phyloP scores from a whole-genome alignment of 306 rosid genomes.

The Glycine soja region DNA sequence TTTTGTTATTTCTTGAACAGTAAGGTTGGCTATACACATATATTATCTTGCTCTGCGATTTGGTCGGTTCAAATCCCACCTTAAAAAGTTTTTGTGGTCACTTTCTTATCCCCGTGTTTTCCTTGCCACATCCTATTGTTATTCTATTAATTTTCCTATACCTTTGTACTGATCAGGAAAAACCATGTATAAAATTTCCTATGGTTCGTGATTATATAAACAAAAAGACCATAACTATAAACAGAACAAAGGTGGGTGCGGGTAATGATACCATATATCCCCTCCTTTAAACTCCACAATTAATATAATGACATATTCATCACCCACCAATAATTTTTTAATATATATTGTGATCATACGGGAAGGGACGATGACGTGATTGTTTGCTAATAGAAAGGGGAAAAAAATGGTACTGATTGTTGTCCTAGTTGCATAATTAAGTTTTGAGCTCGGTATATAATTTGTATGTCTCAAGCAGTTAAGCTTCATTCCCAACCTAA shows the following conservation, averaged over 20 bases:
- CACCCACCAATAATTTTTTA: slow-evolving; percentile 28
- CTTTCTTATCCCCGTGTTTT: slow-evolving; percentile 25
- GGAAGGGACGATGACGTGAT: neutral
- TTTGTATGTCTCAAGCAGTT: neutral
- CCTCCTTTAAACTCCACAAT: neutral
- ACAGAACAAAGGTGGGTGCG: slow-evolving; percentile 10
- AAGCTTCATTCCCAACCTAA: slow-evolving; percentile 1
- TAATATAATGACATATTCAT: slow-evolving; percentile 23
- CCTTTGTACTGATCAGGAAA: neutral
- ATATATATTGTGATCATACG: neutral
- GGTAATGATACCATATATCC: slow-evolving; percentile 10
- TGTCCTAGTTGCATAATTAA: neutral
- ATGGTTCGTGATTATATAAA: neutral
- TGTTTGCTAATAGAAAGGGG: neutral
- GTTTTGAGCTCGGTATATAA: neutral
- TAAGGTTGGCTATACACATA: slow-evolving; percentile 12
- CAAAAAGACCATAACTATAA: slow-evolving; percentile 10
- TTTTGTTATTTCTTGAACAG: slow-evolving; percentile 9
- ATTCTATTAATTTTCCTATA: neutral
- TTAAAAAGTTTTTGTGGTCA: slow-evolving; percentile 28
- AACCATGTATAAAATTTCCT: neutral
- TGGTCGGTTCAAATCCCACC: slow-evolving; percentile 42
- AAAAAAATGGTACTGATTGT: neutral
- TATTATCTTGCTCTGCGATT: slow-evolving; percentile 24
- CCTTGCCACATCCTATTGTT: neutral